Conservation (phyloP, 176 grass and related monocot genomes). For the Elymus sibiricus region DNA sequence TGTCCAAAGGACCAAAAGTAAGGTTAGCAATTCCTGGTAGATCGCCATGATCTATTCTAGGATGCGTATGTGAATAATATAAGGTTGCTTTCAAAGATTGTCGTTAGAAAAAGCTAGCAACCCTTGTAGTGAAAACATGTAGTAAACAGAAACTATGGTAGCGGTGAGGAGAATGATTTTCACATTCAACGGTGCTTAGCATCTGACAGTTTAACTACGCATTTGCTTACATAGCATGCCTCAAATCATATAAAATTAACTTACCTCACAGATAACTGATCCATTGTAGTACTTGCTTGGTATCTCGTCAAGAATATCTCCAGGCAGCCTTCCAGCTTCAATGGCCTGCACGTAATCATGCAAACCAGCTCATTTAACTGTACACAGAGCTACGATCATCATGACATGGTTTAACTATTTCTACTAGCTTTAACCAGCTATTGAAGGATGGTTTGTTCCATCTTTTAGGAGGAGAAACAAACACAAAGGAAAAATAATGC, state of each 20-base stretch:
- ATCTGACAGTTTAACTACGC: conserved; percentile 3
- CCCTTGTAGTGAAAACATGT: conserved; percentile 13
- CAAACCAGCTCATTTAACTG: conserved; percentile 17
- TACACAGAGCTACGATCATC: conserved; percentile 8
- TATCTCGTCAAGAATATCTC: conserved; percentile 87
- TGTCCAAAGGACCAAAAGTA: background rate
- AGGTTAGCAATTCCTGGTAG: conserved; percentile 8
- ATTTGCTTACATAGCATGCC: background rate
- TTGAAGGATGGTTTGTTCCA: conserved; percentile 4
- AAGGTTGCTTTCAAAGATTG: background rate
- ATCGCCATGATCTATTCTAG: conserved; percentile 12
- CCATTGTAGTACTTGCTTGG: conserved; percentile 90
- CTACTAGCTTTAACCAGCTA: conserved; percentile 17
- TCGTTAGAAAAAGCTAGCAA: background rate
- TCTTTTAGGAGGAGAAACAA: background rate
- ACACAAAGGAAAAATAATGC: background rate
- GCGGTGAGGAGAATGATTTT: background rate
- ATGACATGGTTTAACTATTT: background rate
- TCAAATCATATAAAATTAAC: conserved; percentile 33
- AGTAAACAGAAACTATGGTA: conserved; percentile 7
- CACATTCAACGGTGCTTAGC: background rate
- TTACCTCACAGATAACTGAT: conserved; percentile 81
- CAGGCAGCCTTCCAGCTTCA: conserved; percentile 86
- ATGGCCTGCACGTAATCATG: conserved; percentile 57
- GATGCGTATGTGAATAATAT: background rate